Evolutionary conservation across 139 green algal genomes (phyloP), one percentile per base, ranked within the genome.

Genomic region (Volvox reticuliferus): DNA sequence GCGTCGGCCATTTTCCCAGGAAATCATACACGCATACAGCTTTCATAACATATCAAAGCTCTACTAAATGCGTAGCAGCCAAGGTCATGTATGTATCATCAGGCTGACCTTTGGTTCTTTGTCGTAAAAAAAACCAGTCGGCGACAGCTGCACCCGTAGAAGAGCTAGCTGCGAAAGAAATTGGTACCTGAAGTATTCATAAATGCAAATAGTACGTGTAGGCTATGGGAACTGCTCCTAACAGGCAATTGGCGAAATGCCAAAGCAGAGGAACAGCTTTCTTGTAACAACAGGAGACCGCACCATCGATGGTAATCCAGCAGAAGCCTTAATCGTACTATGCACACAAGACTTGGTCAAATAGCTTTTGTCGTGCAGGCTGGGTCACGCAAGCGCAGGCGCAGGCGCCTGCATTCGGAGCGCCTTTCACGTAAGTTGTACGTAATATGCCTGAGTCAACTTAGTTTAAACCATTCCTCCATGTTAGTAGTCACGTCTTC

Each of bases 361-460:
- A 73, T 82, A 62, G 6, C 12, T 62, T 82, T 55, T 33, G 17
- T 36, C 79, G 21, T 67, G 24, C 71, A 79, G 85, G 85, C 18
- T 89, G 85, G 85, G 85, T 89, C 0, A 14, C 69, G 26, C 69
- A 82, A 33, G 85, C 85, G 37, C 69, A 82, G 18, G 85, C 36
- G 37, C 69, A 82, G n/a, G 85, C 36, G 0, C 69, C 69, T 1
- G 24, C 69, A 2, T 89, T 89, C 24, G 85, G 85, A 5, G 44
- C 82, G 44, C 85, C 85, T 3, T 89, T 89, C 44, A 89, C 82
- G 85, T 89, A 55, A 67, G 85, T 68, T 22, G 21, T 26, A 12
- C 19, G 20, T 73, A 75, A 75, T 24, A 17, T 71, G 9, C 65
- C 24, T 73, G 65, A 24, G 12, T 30, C 6, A 73, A 28, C 65